phyloP scores from a whole-genome alignment of 768 basidiomycete species.

The Daedaleopsis sinensis region DNA sequence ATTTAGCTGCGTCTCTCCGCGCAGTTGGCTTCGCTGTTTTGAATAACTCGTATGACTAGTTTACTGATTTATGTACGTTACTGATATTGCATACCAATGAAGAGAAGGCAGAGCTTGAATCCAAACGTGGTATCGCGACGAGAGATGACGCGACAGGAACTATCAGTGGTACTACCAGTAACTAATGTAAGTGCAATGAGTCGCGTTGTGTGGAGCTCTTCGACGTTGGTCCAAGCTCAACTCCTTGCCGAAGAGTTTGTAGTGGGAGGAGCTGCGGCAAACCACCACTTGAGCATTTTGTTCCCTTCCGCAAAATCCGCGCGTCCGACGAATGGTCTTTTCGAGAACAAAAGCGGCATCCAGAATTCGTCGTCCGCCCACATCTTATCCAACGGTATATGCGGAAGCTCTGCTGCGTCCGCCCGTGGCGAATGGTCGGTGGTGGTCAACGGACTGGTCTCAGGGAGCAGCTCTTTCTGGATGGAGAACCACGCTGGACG shows the following conservation, averaged over 20 bases:
- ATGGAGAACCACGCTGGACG: slow-evolving; percentile 76
- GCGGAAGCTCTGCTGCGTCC: slow-evolving; percentile 21
- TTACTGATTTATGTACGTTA: background rate
- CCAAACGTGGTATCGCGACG: no score
- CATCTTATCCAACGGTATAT: slow-evolving; percentile 65
- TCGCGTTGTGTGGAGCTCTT: no score
- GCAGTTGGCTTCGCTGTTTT: background rate
- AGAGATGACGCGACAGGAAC: no score
- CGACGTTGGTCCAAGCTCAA: no score
- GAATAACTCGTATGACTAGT: background rate
- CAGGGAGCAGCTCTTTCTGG: slow-evolving; percentile 17
- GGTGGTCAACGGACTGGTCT: background rate
- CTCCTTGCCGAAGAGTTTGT: no score
- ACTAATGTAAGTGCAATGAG: no score
- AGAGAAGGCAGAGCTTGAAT: background rate
- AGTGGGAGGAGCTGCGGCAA: slow-evolving; percentile 22
- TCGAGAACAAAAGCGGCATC: slow-evolving; percentile 61
- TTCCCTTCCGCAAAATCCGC: slow-evolving; percentile 42
- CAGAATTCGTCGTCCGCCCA: slow-evolving; percentile 69
- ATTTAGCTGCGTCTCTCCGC: no score
- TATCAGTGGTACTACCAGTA: no score
- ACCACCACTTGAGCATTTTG: slow-evolving; percentile 40
- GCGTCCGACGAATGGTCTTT: slow-evolving; percentile 48
- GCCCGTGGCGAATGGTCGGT: background rate
- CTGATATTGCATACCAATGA: background rate